Evolutionary conservation across 108 stramenopile genomes (phyloP).

Genomic region (Cyclotella choctawhatcheeana): DNA sequence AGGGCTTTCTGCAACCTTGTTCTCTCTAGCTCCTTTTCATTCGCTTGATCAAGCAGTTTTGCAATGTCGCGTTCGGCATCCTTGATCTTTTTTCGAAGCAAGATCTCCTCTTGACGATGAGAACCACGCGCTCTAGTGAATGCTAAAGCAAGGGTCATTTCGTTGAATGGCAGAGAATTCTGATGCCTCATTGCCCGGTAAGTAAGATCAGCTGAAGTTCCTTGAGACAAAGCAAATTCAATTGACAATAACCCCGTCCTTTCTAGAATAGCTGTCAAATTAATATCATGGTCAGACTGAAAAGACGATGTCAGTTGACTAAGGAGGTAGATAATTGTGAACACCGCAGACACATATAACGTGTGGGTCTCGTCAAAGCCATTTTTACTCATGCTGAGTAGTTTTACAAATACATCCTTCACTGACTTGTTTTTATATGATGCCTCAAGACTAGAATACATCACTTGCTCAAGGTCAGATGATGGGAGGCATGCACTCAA

Average conservation of each 20-base stretch:
- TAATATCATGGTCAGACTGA: constrained; percentile 5
- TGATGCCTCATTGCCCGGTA: constrained; percentile 43
- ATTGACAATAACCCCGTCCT: constrained; percentile 7
- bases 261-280: not conserved
- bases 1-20: constrained; percentile 27
- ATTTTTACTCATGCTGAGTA: not conserved
- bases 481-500: constrained; percentile 26
- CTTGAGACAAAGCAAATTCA: constrained; percentile 42
- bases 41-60: not conserved
- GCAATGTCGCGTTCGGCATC: constrained; percentile 11
- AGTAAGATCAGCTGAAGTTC: constrained; percentile 42
- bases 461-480: not conserved
- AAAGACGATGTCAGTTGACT: not conserved
- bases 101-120: constrained; percentile 8
- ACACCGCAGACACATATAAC: constrained; percentile 10
- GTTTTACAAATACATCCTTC: constrained; percentile 14
- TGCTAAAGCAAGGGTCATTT: constrained; percentile 29
- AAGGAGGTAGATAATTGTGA: not conserved
- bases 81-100: constrained; percentile 20
- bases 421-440: constrained; percentile 8
- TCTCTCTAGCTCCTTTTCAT: constrained; percentile 21
- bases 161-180: constrained; percentile 12
- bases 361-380: not conserved
- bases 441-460: constrained; percentile 14
- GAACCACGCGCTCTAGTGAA: constrained; percentile 25